Base-by-base conservation (phyloP, 1,284 basidiomycete genomes). In the Apiotrichum gracile region DNA sequence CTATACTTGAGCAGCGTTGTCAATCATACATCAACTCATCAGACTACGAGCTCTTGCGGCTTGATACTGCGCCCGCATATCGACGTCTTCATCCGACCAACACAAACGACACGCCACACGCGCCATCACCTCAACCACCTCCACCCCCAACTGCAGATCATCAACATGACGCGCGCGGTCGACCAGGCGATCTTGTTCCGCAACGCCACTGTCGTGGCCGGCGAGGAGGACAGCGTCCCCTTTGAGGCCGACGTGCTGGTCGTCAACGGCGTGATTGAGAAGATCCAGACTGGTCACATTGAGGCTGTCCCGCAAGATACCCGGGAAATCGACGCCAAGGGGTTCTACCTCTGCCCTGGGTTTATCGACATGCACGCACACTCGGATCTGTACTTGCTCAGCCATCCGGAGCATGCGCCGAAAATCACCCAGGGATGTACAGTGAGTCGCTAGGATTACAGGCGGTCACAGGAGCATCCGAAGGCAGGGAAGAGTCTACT, bases 341-440 rank as follows among this genome's bases (percentile, higher is more conserved):
- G 69, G 13, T 58, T 51, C 27, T 53, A 58, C n/a, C 59, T 75
- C 1, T 62, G 60, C 21, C 73, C 73, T 6, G 73, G 73, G 5
- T 75, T 75, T 53, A 72, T 75, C 46, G 73, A 75, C 53, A 62
- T 75, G 61, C 73, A 75, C 59, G 73, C 73, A 5, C 73, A 75
- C 55, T 68, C 65, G 12, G 73, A 75, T 55, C 56, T 74, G 34
- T 68, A 70, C 46, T 60, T 75, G 35, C 53, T 75, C 25, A 66
- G 67, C 6, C 61, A 70, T 46, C 68, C 72, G 2, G 62, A 51
- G 2, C 73, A 75, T 46, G 61, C 62, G 40, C 56, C 73, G n/a
- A 73, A 73, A 54, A 65, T 75, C 47, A 67, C 64, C 8, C 73
- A 75, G 55, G 73, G 72, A 2, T 66, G 65, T 38, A 74, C 73